Base-by-base conservation (phyloP, 2,329 filamentous ascomycete species). In the Venturiaceae sp. region DNA sequence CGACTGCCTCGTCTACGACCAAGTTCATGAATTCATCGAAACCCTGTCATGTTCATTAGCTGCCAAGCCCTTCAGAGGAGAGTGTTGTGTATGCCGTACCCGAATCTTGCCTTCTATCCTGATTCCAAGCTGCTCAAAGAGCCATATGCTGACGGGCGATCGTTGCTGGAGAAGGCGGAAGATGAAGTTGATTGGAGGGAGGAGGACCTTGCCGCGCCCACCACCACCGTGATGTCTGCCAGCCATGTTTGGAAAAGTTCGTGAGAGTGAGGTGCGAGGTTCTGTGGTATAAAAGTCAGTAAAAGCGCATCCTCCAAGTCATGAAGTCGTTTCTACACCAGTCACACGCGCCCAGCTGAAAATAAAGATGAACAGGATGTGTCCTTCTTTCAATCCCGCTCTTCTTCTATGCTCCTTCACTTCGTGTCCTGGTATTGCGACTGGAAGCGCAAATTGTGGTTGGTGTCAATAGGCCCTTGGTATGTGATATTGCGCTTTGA, bases 21-120 rank as follows among this genome's bases (percentile, higher is more conserved):
- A 99, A 80, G 77, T 99, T 99, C 92, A 99, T 96, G 77, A 97
- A 99, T 74, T 99, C 94, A 72, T 99, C 94, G 65, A 99, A 99
- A 14, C 94, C 92, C 91, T 96, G 62, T 37, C 36, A 63, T 28
- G 36, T n/a, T 46, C 34, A 26, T 16, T 39, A 54, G 53, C 41
- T 53, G 7, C 13, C 32, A 21, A 21, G 41, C 13, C 8, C 34
- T 2, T 39, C 14, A 26, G 16, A 5, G 11, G 23, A 33, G n/a
- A 44, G 33, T 5, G 21, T 4, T 53, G 32, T 8, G 28, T n/a
- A 44, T 26, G 26, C 74, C 85, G 63, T 73, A 95, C 92, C 68
- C 94, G 84, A 64, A 99, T 96, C 77, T 92, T 96, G 62, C 94
- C 94, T 76, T 97, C 92, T 69, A 99, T 96, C 61, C 94, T 83